A percentile compares a stretch with the other conserved stretches of the same genome.
phyloP scores from a whole-genome alignment of 202 grass and related monocot species.

The Cymbopogon flexuosus region DNA sequence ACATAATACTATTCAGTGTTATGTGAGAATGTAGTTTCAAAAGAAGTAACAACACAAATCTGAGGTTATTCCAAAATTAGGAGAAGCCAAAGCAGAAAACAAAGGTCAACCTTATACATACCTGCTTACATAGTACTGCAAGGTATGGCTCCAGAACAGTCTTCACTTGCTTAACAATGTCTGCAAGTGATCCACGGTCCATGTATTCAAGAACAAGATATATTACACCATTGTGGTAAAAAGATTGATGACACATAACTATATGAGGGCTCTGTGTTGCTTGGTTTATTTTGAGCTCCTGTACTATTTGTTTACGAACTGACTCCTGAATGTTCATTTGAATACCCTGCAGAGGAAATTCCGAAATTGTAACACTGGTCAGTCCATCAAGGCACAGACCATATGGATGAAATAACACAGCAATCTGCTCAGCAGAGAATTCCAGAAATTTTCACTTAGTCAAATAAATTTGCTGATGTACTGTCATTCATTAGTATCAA shows the following conservation, averaged over 20 bases:
- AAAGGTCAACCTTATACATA: constrained; percentile 12
- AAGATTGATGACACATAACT: constrained; percentile 90
- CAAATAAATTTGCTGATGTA: not conserved
- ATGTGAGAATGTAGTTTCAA: constrained; percentile 11
- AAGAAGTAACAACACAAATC: not conserved
- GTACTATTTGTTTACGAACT: constrained; percentile 97
- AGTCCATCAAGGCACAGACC: constrained; percentile 11
- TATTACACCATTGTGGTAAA: constrained; percentile 97
- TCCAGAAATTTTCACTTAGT: not conserved
- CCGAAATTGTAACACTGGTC: not conserved
- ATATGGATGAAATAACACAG: not conserved
- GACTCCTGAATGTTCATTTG: constrained; percentile 99
- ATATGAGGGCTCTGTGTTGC: constrained; percentile 70
- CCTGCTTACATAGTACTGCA: constrained; percentile 90
- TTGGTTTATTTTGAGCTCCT: constrained; percentile 99
- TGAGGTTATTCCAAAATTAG: constrained; percentile 1
- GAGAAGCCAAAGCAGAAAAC: constrained; percentile 13
- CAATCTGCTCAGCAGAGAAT: constrained; percentile 1
- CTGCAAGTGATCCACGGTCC: constrained; percentile 89
- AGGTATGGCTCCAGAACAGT: constrained; percentile 95
- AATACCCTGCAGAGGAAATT: constrained; percentile 58
- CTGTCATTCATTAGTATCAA: constrained; percentile 1
- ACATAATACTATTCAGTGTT: constrained; percentile 15
- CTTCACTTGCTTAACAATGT: constrained; percentile 94
- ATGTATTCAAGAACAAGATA: constrained; percentile 97